Percentiles rank a stretch among this genome's conserved stretches.
These are phyloP conservation scores for Auricularia cornea DNA, from an alignment of 768 basidiomycete species.

Conservation along the genomic window DNA sequence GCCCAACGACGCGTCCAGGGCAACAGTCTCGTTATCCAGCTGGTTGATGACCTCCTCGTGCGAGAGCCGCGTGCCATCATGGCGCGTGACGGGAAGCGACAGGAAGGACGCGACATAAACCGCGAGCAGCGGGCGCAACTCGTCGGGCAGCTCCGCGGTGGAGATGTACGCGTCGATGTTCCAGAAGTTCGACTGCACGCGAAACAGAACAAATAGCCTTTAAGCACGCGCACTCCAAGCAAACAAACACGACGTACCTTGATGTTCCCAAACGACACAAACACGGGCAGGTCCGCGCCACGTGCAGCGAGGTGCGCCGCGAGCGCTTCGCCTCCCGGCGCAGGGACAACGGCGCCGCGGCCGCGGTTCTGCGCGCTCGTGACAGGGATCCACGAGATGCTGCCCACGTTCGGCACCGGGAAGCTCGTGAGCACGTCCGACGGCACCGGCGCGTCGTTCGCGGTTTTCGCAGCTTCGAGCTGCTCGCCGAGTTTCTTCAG, in stretches of 20 bases:
- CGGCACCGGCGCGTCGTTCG: slow-evolving; percentile 80
- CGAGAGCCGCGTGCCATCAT: slow-evolving; percentile 56
- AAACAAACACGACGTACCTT: slow-evolving; percentile 43
- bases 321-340: slow-evolving; percentile 36
- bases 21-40: slow-evolving; percentile 86
- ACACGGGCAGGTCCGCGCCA: slow-evolving; percentile 66
- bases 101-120: slow-evolving; percentile 82
- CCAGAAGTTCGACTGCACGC: slow-evolving; percentile 80
- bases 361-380: slow-evolving; percentile 58
- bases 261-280: slow-evolving; percentile 90
- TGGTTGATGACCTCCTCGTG: slow-evolving; percentile 89
- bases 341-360: slow-evolving; percentile 27
- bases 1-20: slow-evolving; percentile 69
- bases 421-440: slow-evolving; percentile 71
- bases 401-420: slow-evolving; percentile 85
- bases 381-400: slow-evolving; percentile 86
- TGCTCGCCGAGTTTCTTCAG: slow-evolving; percentile 57
- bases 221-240: neutral
- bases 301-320: slow-evolving; percentile 59
- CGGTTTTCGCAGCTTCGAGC: slow-evolving; percentile 75
- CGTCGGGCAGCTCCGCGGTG: slow-evolving; percentile 57
- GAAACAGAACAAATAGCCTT: neutral
- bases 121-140: slow-evolving; percentile 72
- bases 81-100: slow-evolving; percentile 69
- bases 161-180: slow-evolving; percentile 74